phyloP scores from a whole-genome alignment of 2,329 filamentous ascomycete species.

The Fusarium sp. region DNA sequence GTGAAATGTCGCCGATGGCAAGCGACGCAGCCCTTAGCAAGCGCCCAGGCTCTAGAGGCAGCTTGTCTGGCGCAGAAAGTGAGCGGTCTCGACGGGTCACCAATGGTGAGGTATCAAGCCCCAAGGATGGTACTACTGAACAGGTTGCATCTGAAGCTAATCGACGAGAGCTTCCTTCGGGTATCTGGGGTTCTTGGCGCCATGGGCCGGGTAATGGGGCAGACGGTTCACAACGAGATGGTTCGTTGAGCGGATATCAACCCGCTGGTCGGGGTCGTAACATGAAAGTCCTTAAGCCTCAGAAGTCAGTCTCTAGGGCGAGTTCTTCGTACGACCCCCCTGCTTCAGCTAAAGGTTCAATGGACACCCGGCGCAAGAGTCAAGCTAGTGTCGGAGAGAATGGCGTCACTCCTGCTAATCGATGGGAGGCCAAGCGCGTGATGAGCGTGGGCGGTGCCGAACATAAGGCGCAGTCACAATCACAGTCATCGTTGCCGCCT shows the following conservation, averaged over 20 bases:
- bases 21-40: constrained; percentile 53
- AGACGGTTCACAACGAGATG: constrained; percentile 66
- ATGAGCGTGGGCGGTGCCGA: constrained; percentile 57
- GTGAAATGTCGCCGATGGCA: constrained; percentile 54
- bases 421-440: constrained; percentile 68
- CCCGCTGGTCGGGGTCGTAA: constrained; percentile 73
- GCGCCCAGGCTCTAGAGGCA: constrained; percentile 51
- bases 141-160: constrained; percentile 48
- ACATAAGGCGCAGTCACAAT: constrained; percentile 48
- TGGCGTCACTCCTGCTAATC: constrained; percentile 49
- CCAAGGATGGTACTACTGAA: constrained; percentile 45
- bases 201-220: constrained; percentile 63
- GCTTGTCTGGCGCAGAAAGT: constrained; percentile 57
- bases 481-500: constrained; percentile 45
- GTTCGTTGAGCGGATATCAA: constrained; percentile 75
- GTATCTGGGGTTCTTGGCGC: constrained; percentile 80
- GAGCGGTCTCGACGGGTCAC: constrained; percentile 52
- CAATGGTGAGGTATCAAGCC: constrained; percentile 39
- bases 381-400: constrained; percentile 55
- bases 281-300: constrained; percentile 92
- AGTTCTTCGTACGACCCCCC: constrained; percentile 66
- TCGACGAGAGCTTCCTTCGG: constrained; percentile 63
- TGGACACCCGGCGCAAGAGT: constrained; percentile 67
- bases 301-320: constrained; percentile 71
- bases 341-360: constrained; percentile 58